Conservation (phyloP, 2,329 filamentous ascomycete species). For the Claviceps sp. region DNA sequence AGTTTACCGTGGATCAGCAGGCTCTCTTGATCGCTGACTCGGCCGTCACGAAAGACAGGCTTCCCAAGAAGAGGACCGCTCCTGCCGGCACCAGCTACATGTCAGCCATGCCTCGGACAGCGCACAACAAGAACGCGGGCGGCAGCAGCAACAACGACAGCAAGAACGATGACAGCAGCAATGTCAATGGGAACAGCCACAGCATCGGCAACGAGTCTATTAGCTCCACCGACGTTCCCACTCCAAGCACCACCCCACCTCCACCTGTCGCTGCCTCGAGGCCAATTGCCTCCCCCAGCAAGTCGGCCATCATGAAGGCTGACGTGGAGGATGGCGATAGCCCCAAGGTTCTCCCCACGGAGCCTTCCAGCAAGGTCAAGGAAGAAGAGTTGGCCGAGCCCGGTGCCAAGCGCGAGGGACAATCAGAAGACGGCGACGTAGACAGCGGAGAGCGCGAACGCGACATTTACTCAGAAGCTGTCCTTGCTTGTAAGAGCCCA, state of each 20-base stretch:
- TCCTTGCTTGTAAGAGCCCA: slow-evolving; percentile 58
- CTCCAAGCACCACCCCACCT: slow-evolving; percentile 54
- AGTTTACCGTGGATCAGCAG: slow-evolving; percentile 98
- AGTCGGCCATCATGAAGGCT: slow-evolving; percentile 59
- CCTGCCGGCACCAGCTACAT: slow-evolving; percentile 41
- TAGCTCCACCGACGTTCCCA: slow-evolving; percentile 50
- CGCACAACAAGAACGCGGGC: slow-evolving; percentile 46
- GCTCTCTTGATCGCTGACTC: slow-evolving; percentile 79
- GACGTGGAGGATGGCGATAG: slow-evolving; percentile 66
- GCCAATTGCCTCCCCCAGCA: slow-evolving; percentile 43
- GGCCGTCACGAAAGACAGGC: slow-evolving; percentile 52
- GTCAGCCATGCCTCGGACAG: slow-evolving; percentile 51
- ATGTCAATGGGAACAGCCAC: background rate
- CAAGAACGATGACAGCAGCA: background rate
- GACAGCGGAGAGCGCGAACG: slow-evolving; percentile 64
- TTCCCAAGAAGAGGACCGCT: slow-evolving; percentile 56
- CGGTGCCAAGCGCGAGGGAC: slow-evolving; percentile 33
- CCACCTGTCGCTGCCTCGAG: slow-evolving; percentile 25
- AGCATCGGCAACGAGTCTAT: slow-evolving; percentile 15
- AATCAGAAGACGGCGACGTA: slow-evolving; percentile 61
- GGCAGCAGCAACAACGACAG: slow-evolving; percentile 5
- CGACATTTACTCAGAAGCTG: slow-evolving; percentile 92
- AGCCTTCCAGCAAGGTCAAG: slow-evolving; percentile 49
- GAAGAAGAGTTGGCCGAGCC: slow-evolving; percentile 52
- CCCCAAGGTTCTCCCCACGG: slow-evolving; percentile 62